Percentiles rank a stretch among this genome's conserved stretches.
These are phyloP conservation scores for Scytalidium sp. DNA, from an alignment of 2,329 filamentous ascomycete genomes.

Conservation along the genomic window DNA sequence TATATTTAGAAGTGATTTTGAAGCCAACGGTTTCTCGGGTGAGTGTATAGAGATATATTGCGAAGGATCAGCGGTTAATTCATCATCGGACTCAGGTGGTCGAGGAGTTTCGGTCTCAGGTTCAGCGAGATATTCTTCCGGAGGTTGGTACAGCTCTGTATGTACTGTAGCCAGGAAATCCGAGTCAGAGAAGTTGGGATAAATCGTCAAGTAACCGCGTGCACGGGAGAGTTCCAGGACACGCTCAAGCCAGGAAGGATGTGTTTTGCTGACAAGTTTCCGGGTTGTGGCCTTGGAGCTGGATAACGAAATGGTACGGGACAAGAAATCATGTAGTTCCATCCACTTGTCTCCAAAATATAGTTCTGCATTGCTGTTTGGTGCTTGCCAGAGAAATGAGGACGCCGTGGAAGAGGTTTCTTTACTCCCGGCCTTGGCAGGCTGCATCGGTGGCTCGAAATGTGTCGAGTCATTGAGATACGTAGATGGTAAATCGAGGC, in stretches of 20 bases:
- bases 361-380: slow-evolving; percentile 77
- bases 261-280: slow-evolving; percentile 63
- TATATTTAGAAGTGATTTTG: slow-evolving; percentile 48
- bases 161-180: slow-evolving; percentile 68
- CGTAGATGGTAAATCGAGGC: slow-evolving; percentile 68
- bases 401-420: slow-evolving; percentile 3
- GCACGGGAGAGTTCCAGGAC: slow-evolving; percentile 72
- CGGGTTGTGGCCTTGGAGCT: slow-evolving; percentile 28
- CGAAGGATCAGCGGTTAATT: slow-evolving; percentile 23
- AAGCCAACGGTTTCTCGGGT: slow-evolving; percentile 35
- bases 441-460: slow-evolving; percentile 49
- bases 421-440: slow-evolving; percentile 1
- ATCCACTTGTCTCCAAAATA: slow-evolving; percentile 85
- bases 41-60: slow-evolving; percentile 21
- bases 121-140: slow-evolving; percentile 60
- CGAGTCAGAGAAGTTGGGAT: slow-evolving; percentile 58
- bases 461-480: slow-evolving; percentile 57
- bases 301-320: slow-evolving; percentile 37
- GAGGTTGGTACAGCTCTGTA: slow-evolving; percentile 67
- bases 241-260: slow-evolving; percentile 77
- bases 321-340: slow-evolving; percentile 78
- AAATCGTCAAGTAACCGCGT: slow-evolving; percentile 75
- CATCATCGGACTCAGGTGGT: slow-evolving; percentile 4
- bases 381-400: slow-evolving; percentile 78
- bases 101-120: slow-evolving; percentile 11